Conservation (phyloP, 306 rosid species). For the Parietaria judaica region DNA sequence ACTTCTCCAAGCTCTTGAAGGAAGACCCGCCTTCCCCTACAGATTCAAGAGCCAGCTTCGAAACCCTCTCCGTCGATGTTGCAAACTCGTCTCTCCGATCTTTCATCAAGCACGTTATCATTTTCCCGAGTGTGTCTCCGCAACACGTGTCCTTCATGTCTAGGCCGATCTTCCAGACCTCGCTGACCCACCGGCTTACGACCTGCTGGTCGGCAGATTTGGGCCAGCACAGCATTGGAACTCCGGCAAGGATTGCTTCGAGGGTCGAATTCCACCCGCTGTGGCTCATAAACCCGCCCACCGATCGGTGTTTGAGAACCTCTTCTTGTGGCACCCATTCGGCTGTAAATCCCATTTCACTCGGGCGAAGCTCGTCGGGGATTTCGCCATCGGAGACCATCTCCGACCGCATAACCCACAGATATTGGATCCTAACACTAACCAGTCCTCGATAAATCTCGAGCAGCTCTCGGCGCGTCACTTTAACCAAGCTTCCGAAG, state of each 20-base stretch:
- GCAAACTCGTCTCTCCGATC: slow-evolving; percentile 6
- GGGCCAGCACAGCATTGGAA: slow-evolving; percentile 25
- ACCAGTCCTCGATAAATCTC: slow-evolving; percentile 16
- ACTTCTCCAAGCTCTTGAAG: neutral
- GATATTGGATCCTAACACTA: neutral
- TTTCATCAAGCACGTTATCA: slow-evolving; percentile 21
- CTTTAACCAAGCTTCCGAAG: slow-evolving; percentile 7
- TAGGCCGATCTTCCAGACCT: slow-evolving; percentile 20
- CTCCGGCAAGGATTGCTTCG: slow-evolving; percentile 20
- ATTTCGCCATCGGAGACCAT: neutral
- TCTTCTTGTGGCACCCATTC: slow-evolving; percentile 29
- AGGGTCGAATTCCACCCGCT: slow-evolving; percentile 27
- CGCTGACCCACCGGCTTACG: slow-evolving; percentile 15
- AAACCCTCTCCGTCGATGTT: slow-evolving; percentile 12
- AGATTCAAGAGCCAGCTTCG: slow-evolving; percentile 6
- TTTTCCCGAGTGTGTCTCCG: slow-evolving; percentile 16
- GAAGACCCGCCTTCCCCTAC: slow-evolving; percentile 18
- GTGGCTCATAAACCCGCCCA: slow-evolving; percentile 8
- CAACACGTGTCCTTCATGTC: slow-evolving; percentile 15
- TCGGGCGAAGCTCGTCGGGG: slow-evolving; percentile 8
- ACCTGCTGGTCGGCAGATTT: slow-evolving; percentile 24
- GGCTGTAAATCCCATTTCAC: slow-evolving; percentile 20
- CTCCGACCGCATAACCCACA: slow-evolving; percentile 8
- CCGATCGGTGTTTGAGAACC: slow-evolving; percentile 21
- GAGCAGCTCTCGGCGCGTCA: neutral